Evolutionary conservation across 2,329 filamentous ascomycete species (phyloP).

Genomic region (Fusarium denticulatum): DNA sequence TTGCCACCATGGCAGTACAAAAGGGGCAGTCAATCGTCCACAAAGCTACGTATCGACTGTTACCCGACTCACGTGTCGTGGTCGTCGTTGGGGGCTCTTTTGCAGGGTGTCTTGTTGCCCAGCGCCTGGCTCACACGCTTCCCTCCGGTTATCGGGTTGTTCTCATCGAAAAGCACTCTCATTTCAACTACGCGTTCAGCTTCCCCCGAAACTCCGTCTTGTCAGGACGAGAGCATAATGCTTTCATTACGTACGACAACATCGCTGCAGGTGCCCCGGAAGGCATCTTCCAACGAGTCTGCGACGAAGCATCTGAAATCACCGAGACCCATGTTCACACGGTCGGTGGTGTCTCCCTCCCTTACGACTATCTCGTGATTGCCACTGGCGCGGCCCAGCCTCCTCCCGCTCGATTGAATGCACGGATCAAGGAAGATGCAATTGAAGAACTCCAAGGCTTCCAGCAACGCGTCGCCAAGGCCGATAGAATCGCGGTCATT

Average conservation of each 20-base stretch:
- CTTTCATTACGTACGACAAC: constrained; percentile 16
- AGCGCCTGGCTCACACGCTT: constrained; percentile 5
- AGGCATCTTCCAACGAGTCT: constrained; percentile 9
- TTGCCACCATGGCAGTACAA: neutral
- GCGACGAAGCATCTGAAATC: constrained; percentile 4
- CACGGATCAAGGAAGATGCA: neutral
- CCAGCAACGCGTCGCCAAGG: neutral
- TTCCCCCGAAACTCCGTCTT: constrained; percentile 28
- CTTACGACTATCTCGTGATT: constrained; percentile 17
- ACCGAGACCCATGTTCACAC: neutral
- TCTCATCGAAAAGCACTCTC: constrained; percentile 27
- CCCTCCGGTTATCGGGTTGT: constrained; percentile 25
- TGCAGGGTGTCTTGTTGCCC: constrained; percentile 12
- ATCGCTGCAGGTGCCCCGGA: neutral
- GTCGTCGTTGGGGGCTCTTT: constrained; percentile 27
- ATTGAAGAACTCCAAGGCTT: constrained; percentile 7
- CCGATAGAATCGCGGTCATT: neutral
- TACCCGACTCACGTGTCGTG: constrained; percentile 9
- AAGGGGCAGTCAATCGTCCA: constrained; percentile 3
- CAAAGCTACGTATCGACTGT: constrained; percentile 9
- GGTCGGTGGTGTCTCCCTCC: neutral
- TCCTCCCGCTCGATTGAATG: constrained; percentile 8
- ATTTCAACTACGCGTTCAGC: constrained; percentile 24
- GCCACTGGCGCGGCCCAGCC: constrained; percentile 31
- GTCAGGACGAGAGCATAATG: neutral